phyloP scores from a whole-genome alignment of 345 rosid genomes.

The Diplotaxis tenuifolia region DNA sequence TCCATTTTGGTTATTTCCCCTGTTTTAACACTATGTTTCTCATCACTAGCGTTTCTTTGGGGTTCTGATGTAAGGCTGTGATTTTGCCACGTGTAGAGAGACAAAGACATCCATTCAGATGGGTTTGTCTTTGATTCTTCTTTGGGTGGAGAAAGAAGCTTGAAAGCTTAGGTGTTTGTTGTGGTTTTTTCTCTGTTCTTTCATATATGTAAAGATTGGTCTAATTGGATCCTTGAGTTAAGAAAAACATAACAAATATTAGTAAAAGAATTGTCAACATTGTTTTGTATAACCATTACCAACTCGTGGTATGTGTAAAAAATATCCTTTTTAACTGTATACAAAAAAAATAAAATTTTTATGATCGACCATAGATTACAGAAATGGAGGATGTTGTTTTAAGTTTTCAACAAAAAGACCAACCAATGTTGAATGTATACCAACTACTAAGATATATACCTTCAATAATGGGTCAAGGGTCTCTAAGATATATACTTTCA shows the following conservation, averaged over 20 bases:
- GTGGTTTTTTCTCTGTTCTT: constrained; percentile 3
- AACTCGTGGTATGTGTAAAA: neutral
- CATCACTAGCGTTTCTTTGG: constrained; percentile 28
- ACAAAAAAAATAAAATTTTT: neutral
- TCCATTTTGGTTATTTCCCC: constrained; percentile 24
- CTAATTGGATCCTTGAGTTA: constrained; percentile 18
- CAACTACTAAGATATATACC: too few species aligned
- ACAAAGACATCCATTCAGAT: constrained; percentile 10
- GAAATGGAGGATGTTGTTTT: neutral
- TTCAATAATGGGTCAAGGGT: neutral
- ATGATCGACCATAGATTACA: neutral
- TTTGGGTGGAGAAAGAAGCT: constrained; percentile 10
- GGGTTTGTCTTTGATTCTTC: constrained; percentile 23
- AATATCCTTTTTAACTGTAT: neutral
- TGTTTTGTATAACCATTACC: neutral
- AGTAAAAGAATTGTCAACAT: neutral
- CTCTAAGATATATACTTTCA: constrained; percentile 32
- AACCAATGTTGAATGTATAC: neutral
- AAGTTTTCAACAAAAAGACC: neutral
- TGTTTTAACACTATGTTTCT: constrained; percentile 38
- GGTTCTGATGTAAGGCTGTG: constrained; percentile 25
- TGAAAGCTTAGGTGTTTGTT: constrained; percentile 22
- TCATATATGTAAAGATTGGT: constrained; percentile 30
- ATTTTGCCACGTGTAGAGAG: constrained; percentile 34
- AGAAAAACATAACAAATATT: neutral